Percentiles rank a stretch among this genome's conserved stretches.
phyloP scores from a whole-genome alignment of 2,329 filamentous ascomycete genomes.

The Xylariomycetidae sp. region DNA sequence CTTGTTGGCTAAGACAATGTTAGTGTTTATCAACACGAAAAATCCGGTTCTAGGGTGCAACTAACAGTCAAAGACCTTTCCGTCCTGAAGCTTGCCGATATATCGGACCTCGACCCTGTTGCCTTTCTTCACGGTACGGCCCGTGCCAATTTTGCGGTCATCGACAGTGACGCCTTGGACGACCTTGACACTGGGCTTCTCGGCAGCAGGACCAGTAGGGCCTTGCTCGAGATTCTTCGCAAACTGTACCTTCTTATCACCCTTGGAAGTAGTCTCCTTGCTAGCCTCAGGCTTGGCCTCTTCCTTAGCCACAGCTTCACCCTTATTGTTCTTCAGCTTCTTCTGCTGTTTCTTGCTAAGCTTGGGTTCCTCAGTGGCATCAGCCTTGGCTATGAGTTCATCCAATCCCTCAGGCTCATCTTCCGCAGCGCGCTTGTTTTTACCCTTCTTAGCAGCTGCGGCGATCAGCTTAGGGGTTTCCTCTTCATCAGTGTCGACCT shows the following conservation, averaged over 20 bases:
- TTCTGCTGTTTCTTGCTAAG: slow-evolving; percentile 95
- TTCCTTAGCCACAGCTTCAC: slow-evolving; percentile 68
- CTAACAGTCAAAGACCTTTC: slow-evolving; percentile 92
- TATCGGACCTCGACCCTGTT: slow-evolving; percentile 92
- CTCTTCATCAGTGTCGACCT: slow-evolving; percentile 76
- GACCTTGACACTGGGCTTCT: slow-evolving; percentile 57
- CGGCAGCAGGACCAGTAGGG: slow-evolving; percentile 66
- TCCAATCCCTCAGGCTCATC: slow-evolving; percentile 68
- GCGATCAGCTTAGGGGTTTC: slow-evolving; percentile 59
- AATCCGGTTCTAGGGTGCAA: slow-evolving; percentile 43
- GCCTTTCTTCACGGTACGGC: slow-evolving; percentile 82
- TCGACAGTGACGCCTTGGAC: slow-evolving; percentile 89
- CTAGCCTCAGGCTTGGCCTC: slow-evolving; percentile 54
- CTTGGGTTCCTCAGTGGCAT: slow-evolving; percentile 64
- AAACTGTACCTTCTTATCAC: slow-evolving; percentile 96
- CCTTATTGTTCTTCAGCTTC: slow-evolving; percentile 98
- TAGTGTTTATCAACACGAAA: slow-evolving; percentile 13
- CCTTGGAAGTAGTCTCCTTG: slow-evolving; percentile 44
- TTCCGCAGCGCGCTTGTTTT: slow-evolving; percentile 91
- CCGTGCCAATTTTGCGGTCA: slow-evolving; percentile 87
- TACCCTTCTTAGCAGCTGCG: slow-evolving; percentile 59
- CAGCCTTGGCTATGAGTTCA: slow-evolving; percentile 74
- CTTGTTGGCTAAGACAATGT: slow-evolving; percentile 72
- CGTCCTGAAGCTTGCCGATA: slow-evolving; percentile 93
- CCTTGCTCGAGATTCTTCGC: slow-evolving; percentile 98